Base-by-base conservation (phyloP, 805 yeast species). In the Zygosaccharomyces pseudorouxii region DNA sequence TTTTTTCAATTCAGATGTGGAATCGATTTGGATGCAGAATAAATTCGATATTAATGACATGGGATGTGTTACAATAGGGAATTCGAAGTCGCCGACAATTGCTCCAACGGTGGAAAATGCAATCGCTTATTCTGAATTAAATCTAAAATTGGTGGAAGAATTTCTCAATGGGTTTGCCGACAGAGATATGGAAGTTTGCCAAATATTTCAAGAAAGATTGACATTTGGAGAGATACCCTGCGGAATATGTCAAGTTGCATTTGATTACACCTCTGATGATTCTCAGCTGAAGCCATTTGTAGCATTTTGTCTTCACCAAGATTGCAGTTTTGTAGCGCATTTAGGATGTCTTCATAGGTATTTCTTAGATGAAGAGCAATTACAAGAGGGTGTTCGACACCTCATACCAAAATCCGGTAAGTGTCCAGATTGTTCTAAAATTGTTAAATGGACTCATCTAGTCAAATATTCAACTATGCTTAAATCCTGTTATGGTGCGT, bases 1-100 rank as follows among this genome's bases (percentile, higher is more conserved):
- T 2, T 63, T 82, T 23, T 81, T 82, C 45, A 65, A 61, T 51
- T 58, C 42, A 2, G 64, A 64, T 11, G 53, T 56, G 1, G 46
- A 48, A 28, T 40, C 45, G 4, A 31, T 54, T 1, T 66, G 68
- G 68, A 52, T 54, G 2, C 30, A 37, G 8, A 59, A 66, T 46
- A 62, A 60, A 28, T 62, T 57, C 22, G 29, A 35, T 10, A 41
- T 43, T 16, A 35, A 28, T 16, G 38, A 35, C 19, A 19, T 11
- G 18, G 11, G 27, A 5, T 12, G 20, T 10, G 14, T 31, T 16
- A 22, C 9, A 5, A 19, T 41, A 8, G 27, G 46, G 14, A 35
- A 23, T 4, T 38, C 45, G 8, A 45, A 42, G 29, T 43, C 45
- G 9, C 53, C 56, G 1, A 45, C 51, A 2, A 39, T 35, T 5